phyloP scores from a whole-genome alignment of 345 rosid genomes.

The Camelina laxa region DNA sequence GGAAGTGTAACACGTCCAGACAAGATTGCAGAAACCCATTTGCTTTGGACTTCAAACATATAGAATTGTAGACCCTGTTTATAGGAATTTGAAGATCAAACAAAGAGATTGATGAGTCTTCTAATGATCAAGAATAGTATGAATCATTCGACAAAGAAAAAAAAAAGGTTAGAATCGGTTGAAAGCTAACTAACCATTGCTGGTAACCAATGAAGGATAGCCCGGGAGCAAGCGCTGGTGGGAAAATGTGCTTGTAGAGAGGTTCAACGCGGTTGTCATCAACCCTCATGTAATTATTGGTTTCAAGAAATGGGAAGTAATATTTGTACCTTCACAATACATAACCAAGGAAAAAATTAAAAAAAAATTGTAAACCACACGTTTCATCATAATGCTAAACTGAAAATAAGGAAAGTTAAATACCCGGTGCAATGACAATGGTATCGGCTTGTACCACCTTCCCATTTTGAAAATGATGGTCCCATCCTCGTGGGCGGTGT shows the following conservation, averaged over 20 bases:
- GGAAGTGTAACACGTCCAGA: constrained; percentile 34
- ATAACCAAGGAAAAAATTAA: background rate
- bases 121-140: background rate
- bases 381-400: too few relatives aligned
- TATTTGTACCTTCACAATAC: constrained; percentile 65
- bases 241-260: constrained; percentile 72
- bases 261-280: constrained; percentile 80
- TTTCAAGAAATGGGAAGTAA: constrained; percentile 77
- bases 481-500: constrained; percentile 59
- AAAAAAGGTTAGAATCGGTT: background rate
- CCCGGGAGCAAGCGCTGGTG: constrained; percentile 64
- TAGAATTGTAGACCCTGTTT: constrained; percentile 21
- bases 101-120: background rate
- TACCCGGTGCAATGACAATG: constrained; percentile 83
- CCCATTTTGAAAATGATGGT: constrained; percentile 60
- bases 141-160: background rate
- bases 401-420: constrained; percentile 1
- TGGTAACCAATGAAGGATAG: constrained; percentile 83
- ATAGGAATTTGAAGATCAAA: background rate
- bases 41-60: constrained; percentile 41
- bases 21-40: constrained; percentile 30
- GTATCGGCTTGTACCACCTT: constrained; percentile 53
- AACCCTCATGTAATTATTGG: constrained; percentile 59
- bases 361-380: background rate
- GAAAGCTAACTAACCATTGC: constrained; percentile 51